Evolutionary conservation across 2,329 filamentous ascomycete genomes (phyloP).

Genomic region (Hortaea sp.): DNA sequence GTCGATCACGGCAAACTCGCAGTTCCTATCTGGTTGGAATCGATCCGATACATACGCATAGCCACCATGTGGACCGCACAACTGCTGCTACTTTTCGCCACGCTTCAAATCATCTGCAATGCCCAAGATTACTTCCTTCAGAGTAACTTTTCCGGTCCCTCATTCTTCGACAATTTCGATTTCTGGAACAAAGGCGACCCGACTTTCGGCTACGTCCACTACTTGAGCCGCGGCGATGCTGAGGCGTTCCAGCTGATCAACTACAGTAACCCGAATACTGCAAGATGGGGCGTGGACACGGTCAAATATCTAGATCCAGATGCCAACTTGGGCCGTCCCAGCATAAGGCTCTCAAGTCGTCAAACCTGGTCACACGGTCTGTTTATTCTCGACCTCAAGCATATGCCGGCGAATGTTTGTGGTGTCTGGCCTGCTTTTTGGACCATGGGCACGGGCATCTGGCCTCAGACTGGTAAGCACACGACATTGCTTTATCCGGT

Average conservation of each 20-base stretch:
- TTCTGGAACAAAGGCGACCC: constrained; percentile 15
- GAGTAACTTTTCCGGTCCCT: constrained; percentile 33
- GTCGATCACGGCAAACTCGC: no score
- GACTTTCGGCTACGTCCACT: constrained; percentile 25
- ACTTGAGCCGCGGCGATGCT: constrained; percentile 28
- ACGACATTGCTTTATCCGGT: constrained; percentile 4
- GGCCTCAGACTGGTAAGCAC: constrained; percentile 30
- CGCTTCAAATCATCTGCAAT: not conserved
- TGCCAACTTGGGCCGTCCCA: constrained; percentile 27
- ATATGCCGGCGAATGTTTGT: constrained; percentile 37
- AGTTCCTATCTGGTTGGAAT: no score
- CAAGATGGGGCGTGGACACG: constrained; percentile 17
- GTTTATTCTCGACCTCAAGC: constrained; percentile 39
- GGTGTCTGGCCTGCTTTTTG: constrained; percentile 27
- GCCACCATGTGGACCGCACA: not conserved
- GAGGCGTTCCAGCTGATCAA: constrained; percentile 19
- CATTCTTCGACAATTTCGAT: constrained; percentile 25
- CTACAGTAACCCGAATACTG: constrained; percentile 6
- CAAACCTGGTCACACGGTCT: constrained; percentile 37
- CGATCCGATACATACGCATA: not conserved
- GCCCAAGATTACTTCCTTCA: constrained; percentile 21
- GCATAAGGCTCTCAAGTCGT: constrained; percentile 37
- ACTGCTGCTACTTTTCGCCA: not conserved
- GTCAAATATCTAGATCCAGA: constrained; percentile 22
- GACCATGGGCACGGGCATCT: constrained; percentile 29